Evolutionary conservation across 148 eudicot species (phyloP), one percentile per base, ranked within the genome.

Genomic region (Vaccinium myrtillus): DNA sequence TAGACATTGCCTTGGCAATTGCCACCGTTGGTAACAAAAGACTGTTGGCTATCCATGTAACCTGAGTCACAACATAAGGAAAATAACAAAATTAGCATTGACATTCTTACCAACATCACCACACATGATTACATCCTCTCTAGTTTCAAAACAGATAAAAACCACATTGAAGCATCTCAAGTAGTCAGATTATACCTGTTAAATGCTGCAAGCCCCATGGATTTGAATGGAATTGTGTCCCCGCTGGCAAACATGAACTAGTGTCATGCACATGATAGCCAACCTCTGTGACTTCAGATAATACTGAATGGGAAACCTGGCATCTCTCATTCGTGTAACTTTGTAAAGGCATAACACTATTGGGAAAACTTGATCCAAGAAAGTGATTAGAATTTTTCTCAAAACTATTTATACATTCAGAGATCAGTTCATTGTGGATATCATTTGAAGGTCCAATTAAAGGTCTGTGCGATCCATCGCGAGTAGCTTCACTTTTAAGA

Each of bases 281-380:
- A 88, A 81, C 78, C 58, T 86, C 89, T 49, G 85, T 77, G 85
- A 67, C 88, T 74, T 84, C 81, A 86, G 92, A 86, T 23, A 83
- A 67, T 82, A 90, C 95, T 89, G 95, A 89, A 75, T 84, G 65
- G 69, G 84, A 87, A 69, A 89, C 94, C 97, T 91, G 97, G 87
- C 90, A 83, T 88, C 91, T 91, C 99, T 96, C 94, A 93, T 91
- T 92, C 83, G 99, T 96, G 89, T 88, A 83, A 85, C 88, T 87
- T 90, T 89, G 99, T 96, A 96, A 94, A 96, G 99, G 99, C 87
- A 91, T 80, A 96, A 96, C 99, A 94, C 84, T 86, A 85, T 94
- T 90, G 67, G 91, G 82, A 86, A 89, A 49, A 86, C 23, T 86
- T 80, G 93, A 86, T 61, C 86, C 83, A 87, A 85, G 78, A 91